These are phyloP conservation scores for Cetraspora pellucida DNA, from an alignment of 192 early-diverging fungal species.

Conservation along the genomic window DNA sequence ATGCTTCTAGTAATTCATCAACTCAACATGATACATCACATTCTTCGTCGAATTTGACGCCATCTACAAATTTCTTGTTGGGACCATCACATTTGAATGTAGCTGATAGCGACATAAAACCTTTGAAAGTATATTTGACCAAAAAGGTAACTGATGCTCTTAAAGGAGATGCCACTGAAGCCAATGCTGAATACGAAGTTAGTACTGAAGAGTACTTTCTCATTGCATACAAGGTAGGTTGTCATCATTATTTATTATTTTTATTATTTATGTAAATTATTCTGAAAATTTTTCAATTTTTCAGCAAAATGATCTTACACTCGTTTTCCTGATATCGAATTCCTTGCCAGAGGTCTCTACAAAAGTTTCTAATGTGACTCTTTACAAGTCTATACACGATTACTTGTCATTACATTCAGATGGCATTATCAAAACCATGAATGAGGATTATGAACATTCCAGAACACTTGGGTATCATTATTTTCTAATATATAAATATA, in stretches of 20 bases:
- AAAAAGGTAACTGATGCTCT: neutral
- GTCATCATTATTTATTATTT: neutral
- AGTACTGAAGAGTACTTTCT: constrained; percentile 24
- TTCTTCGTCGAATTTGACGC: neutral
- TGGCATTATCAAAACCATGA: constrained; percentile 1
- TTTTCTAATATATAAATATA: neutral
- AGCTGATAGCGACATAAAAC: constrained; percentile 1
- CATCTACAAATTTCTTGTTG: neutral
- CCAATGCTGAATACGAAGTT: neutral
- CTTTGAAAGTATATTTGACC: constrained; percentile 3
- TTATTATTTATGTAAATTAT: neutral
- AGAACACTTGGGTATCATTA: constrained; percentile 30
- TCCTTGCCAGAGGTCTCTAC: neutral
- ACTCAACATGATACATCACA: neutral
- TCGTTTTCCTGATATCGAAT: constrained; percentile 27
- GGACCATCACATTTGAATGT: neutral
- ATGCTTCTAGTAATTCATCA: no score
- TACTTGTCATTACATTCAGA: constrained; percentile 19
- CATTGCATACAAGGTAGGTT: constrained; percentile 24
- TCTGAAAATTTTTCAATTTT: neutral
- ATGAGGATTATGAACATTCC: constrained; percentile 18
- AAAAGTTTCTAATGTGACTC: neutral
- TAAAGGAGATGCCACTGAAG: neutral
- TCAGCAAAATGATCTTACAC: constrained; percentile 20
- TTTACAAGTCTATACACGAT: constrained; percentile 19